Evolutionary conservation across 768 basidiomycete species (phyloP), one percentile per base, ranked within the genome.

Genomic region (Hericium erinaceus): DNA sequence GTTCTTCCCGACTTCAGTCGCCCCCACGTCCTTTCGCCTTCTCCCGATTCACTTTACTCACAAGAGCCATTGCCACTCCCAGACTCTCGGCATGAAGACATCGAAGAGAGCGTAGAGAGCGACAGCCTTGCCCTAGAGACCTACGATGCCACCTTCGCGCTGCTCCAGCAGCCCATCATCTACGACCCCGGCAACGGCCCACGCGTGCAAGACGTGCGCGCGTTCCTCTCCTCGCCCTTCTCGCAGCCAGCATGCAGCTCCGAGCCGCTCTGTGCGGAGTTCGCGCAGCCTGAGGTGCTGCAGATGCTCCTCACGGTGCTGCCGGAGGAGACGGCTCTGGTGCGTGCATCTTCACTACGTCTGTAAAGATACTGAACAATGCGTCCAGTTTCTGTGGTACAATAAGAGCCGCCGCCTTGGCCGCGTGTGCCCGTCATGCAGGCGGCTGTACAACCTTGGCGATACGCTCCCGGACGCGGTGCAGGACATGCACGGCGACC

Each of bases 131-230:
- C 44, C 16, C 2, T 46, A 8, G 44, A 46, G 44, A 46, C 44
- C 2, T 46, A 64, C 12, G 61, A 58, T n/a, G 56, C 63, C 24
- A 64, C 58, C 2, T 48, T 65, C 16, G 39, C 57, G 18, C 62
- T 67, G 10, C 61, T 65, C 20, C 65, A 61, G 51, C 60, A 59
- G 39, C 87, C 88, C 12, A 85, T 82, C 64, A 87, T 92, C 18
- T 72, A 86, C 59, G 85, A 92, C 67, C 87, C 87, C 0, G 89
- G 89, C 37, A 87, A 84, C 59, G 89, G 90, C 0, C 85, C 87
- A 9, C 84, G 87, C 46, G 87, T 92, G 10, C 77, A 81, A 11
- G 77, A 88, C 65, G 70, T 79, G n/a, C 73, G 71, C n/a, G 75
- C 78, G 12, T 92, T 92, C 68, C 69, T 92, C 40, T 60, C 72